Evolutionary conservation across 306 rosid species (phyloP), one percentile per base, ranked within the genome.

Genomic region (Biancaea sappan): DNA sequence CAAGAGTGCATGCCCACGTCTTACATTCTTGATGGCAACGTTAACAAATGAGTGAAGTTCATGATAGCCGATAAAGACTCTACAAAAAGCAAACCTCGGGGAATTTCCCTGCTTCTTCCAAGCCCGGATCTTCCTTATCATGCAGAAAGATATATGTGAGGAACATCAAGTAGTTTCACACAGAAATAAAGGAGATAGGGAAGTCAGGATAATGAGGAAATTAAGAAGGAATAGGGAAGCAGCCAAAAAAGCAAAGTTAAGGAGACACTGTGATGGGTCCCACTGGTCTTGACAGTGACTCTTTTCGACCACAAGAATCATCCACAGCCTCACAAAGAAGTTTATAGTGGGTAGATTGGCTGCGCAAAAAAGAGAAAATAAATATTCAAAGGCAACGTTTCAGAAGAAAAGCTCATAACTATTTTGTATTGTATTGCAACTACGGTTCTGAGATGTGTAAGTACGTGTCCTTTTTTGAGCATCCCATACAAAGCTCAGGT

Each of bases 301-400:
- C 12, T 47, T 64, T 50, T 67, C 0, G 48, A 31, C 41, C 26
- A 2, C 12, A 29, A 52, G 32, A 68, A 62, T 62, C 68, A 19
- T 19, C 31, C 29, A 62, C 47, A 2, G 43, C 68, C 68, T 35
- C 48, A 35, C 5, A 19, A 62, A 15, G 25, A 73, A 63, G 77
- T 76, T 76, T 52, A 57, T 79, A 79, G 67, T 73, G 78, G 26
- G 16, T 8, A 16, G n/a, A n/a, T n/a, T 74, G 8, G 62, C 57
- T 69, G 67, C 22, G 14, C 29, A 18, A 9, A 61, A 34, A 11
- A 24, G 48, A 18, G 8, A 61, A 34, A 11, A 24, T 29, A 34
- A 62, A 62, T 18, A 35, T 62, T 19, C 48, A 37, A 62, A 62
- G 28, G 68, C 28, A 35, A 9, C 4, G 35, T 32, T 53, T 4